Evolutionary conservation across 2,329 filamentous ascomycete species (phyloP), one percentile per base, ranked within the genome.

Genomic region (Peltaster fructicola): DNA sequence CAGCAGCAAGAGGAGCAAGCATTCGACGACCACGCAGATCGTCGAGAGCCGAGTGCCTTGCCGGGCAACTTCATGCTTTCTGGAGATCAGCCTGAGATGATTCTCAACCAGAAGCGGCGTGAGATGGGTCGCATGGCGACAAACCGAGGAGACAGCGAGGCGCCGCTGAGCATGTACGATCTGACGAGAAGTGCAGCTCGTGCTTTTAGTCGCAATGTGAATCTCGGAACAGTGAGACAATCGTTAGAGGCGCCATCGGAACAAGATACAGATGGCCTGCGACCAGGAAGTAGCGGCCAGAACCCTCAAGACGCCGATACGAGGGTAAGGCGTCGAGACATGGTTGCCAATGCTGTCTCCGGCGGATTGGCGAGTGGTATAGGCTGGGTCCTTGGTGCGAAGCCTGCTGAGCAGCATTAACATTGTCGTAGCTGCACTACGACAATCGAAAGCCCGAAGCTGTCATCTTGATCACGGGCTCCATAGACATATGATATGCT

Each of bases 1-100:
- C 77, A 85, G 39, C 65, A 66, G 4, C 68, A 65, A 27, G 65
- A 65, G 20, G 78, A 81, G 40, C 56, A 63, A n/a, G 69, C 66
- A 2, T 81, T 76, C 63, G 73, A 81, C 40, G 63, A 68, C 8
- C 61, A 63, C 9, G 73, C 63, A 1, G 71, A 79, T 36, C 58
- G 61, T 29, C 48, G 43, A 10, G 24, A 35, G 15, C 29, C 26
- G 12, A 34, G 31, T 15, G 31, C 33, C 6, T 15, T 64, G 3
- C 57, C 61, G 0, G 59, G 59, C 5, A 50, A 53, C 5, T 63
- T 62, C 31, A 41, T 47, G 3, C 30, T 56, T 37, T 17, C 42
- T 40, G 23, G 38, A 37, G 32, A 43, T 16, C 41, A 52, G 23
- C 36, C 44, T 18, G 40, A 44, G 22, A 36, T 48, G 30, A 25